Conservation (phyloP, 1,284 basidiomycete species). For the Trametes versicolor region DNA sequence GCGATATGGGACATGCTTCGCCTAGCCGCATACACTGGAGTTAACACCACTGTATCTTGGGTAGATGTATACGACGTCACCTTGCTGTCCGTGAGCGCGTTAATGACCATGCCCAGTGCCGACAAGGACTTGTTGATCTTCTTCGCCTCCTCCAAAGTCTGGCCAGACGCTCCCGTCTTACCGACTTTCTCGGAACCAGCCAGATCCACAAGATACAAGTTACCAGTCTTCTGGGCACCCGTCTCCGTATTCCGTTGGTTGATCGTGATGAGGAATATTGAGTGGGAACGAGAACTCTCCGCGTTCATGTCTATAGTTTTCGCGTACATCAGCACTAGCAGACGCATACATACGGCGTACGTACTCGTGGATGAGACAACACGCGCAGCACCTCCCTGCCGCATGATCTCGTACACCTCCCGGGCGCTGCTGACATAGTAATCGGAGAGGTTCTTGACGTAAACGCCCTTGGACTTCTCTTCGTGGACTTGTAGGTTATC, state of each 20-base stretch:
- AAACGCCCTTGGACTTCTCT: conserved; percentile 97
- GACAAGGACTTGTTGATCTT: conserved; percentile 99
- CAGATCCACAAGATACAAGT: conserved; percentile 97
- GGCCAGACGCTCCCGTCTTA: conserved; percentile 98
- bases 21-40: conserved; percentile 56
- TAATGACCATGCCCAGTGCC: conserved; percentile 99
- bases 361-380: conserved; percentile 96
- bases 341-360: conserved; percentile 41
- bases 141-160: conserved; percentile 99
- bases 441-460: conserved; percentile 97
- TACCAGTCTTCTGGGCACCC: conserved; percentile 96
- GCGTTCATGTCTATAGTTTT: conserved; percentile 94
- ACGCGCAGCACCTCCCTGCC: conserved; percentile 91
- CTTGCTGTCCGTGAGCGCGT: conserved; percentile 96
- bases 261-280: conserved; percentile 98
- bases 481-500: conserved; percentile 99
- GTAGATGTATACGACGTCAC: conserved; percentile 52
- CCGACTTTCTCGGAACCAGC: conserved; percentile 99
- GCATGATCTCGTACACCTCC: conserved; percentile 99
- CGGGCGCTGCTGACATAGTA: conserved; percentile 96
- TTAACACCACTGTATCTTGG: background rate
- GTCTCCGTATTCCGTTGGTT: conserved; percentile 97
- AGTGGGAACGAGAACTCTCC: conserved; percentile 98
- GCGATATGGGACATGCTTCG: conserved; percentile 97
- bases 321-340: conserved; percentile 1